Evolutionary conservation across 75 land plant genomes (phyloP).

Genomic region (Pinus taeda): DNA sequence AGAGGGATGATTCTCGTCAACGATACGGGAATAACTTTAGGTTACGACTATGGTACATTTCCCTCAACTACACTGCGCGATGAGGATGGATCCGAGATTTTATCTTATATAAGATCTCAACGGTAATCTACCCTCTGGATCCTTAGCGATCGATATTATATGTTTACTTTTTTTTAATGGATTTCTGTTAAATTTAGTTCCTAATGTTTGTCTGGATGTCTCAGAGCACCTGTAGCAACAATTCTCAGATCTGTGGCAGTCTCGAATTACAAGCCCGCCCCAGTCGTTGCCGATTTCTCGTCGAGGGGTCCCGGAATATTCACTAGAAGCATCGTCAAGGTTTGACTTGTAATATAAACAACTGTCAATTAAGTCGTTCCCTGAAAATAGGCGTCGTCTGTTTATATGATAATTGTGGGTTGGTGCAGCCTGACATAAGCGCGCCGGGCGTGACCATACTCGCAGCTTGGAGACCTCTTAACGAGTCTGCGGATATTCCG

Average conservation of each 20-base stretch:
- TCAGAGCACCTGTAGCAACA: slow-evolving; percentile 61
- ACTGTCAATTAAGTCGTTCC: neutral
- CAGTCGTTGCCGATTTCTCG: slow-evolving; percentile 62
- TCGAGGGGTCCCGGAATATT: slow-evolving; percentile 64
- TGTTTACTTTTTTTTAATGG: neutral
- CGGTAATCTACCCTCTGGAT: slow-evolving; percentile 23
- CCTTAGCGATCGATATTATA: neutral
- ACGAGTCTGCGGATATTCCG: slow-evolving; percentile 19
- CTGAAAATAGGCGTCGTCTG: no score
- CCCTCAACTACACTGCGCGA: slow-evolving; percentile 45
- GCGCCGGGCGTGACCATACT: slow-evolving; percentile 60
- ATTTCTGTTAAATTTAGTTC: neutral
- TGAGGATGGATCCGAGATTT: slow-evolving; percentile 41
- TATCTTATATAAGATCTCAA: slow-evolving; percentile 58
- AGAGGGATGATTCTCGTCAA: slow-evolving; percentile 50
- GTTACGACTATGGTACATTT: slow-evolving; percentile 46
- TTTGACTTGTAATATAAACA: neutral
- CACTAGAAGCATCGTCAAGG: slow-evolving; percentile 62
- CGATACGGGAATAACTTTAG: slow-evolving; percentile 20
- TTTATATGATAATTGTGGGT: no score
- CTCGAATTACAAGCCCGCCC: slow-evolving; percentile 58
- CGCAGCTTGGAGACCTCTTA: no score
- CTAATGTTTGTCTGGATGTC: neutral
- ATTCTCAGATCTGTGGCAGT: slow-evolving; percentile 42
- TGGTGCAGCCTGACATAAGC: slow-evolving; percentile 71